Evolutionary conservation across 371 early-diverging fungal genomes (phyloP).

Genomic region (Blastocladiella emersonii): DNA sequence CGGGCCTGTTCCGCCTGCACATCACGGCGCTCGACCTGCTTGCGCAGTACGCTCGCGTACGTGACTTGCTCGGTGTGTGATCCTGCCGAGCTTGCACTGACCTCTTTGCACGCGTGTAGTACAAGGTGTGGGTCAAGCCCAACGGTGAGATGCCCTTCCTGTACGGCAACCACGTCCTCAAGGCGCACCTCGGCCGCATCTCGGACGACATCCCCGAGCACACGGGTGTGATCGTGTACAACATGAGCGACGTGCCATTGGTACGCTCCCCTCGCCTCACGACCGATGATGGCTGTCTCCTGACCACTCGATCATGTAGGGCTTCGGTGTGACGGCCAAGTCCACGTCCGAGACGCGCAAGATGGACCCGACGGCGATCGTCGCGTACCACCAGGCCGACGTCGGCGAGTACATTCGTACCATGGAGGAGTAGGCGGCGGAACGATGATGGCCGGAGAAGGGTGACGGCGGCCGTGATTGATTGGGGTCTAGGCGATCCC

Average conservation of each 20-base stretch:
- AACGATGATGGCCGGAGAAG: too few relatives aligned
- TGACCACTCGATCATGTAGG: slow-evolving; percentile 26
- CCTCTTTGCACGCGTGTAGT: slow-evolving; percentile 19
- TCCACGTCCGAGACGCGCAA: slow-evolving; percentile 79
- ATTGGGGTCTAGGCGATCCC: too few relatives aligned
- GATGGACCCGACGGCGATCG: slow-evolving; percentile 88
- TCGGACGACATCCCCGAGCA: slow-evolving; percentile 97
- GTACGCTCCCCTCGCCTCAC: slow-evolving; percentile 18
- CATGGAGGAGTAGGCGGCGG: slow-evolving; percentile 1
- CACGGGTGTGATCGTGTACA: slow-evolving; percentile 90
- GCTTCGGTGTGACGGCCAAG: slow-evolving; percentile 95
- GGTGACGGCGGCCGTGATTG: too few relatives aligned
- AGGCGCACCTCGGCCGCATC: slow-evolving; percentile 92
- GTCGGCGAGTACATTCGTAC: slow-evolving; percentile 81
- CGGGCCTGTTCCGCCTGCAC: slow-evolving; percentile 89
- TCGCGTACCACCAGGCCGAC: slow-evolving; percentile 97
- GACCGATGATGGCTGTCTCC: background rate
- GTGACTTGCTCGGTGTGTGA: background rate
- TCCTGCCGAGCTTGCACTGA: slow-evolving; percentile 9
- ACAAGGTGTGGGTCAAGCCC: slow-evolving; percentile 97
- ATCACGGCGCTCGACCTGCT: slow-evolving; percentile 88
- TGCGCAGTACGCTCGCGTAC: slow-evolving; percentile 85
- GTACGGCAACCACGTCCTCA: slow-evolving; percentile 98
- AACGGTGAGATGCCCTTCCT: slow-evolving; percentile 98
- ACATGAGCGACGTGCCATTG: slow-evolving; percentile 87